These are phyloP conservation scores for Polygonum maritimum DNA, from an alignment of 148 eudicot genomes.

Conservation along the genomic window DNA sequence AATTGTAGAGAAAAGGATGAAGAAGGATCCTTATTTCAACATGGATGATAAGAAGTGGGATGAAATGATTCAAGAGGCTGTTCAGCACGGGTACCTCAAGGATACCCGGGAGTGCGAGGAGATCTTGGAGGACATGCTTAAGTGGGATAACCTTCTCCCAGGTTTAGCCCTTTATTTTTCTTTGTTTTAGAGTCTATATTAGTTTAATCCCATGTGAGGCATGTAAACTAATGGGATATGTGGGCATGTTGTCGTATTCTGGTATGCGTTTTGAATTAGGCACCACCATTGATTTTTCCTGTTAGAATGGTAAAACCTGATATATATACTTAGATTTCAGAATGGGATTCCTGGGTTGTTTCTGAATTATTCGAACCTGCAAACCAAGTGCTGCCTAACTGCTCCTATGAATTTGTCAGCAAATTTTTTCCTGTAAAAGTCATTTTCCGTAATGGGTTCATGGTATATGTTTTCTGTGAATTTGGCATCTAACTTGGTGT, in stretches of 20 bases:
- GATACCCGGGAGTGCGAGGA: slow-evolving; percentile 67
- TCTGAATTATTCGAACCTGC: background rate
- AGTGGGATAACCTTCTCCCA: slow-evolving; percentile 84
- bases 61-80: slow-evolving; percentile 47
- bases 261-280: background rate
- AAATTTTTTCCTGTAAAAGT: background rate
- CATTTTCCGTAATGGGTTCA: background rate
- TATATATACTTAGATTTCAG: background rate
- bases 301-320: background rate
- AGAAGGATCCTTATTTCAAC: slow-evolving; percentile 45
- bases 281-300: background rate
- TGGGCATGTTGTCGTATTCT: background rate
- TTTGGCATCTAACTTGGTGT: background rate
- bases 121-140: slow-evolving; percentile 80
- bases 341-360: background rate
- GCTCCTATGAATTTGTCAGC: background rate
- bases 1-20: slow-evolving; percentile 38
- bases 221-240: background rate
- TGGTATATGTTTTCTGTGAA: background rate
- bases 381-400: background rate
- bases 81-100: slow-evolving; percentile 33
- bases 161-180: slow-evolving; percentile 32
- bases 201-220: background rate
- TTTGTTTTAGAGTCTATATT: background rate
- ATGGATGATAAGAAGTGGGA: slow-evolving; percentile 82